Percentiles rank a stretch among this genome's conserved stretches.
Conservation (phyloP, 768 basidiomycete species). For the Tricholoma terreum region DNA sequence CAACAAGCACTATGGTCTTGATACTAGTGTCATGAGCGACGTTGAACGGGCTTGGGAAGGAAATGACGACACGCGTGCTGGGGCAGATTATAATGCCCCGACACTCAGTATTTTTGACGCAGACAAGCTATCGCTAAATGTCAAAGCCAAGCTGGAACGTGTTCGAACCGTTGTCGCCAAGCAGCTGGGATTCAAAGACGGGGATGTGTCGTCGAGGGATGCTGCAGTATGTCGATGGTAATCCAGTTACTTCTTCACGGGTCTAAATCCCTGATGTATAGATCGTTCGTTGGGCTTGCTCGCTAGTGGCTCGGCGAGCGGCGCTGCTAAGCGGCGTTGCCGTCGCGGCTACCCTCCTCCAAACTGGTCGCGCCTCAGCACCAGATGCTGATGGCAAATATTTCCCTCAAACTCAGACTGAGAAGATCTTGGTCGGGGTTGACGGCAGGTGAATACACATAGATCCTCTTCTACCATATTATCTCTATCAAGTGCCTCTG, state of each 20-base stretch:
- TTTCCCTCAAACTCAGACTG: slow-evolving; percentile 30
- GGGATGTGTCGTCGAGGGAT: slow-evolving; percentile 55
- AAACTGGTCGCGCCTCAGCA: slow-evolving; percentile 68
- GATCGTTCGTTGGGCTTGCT: slow-evolving; percentile 79
- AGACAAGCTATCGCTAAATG: slow-evolving; percentile 27
- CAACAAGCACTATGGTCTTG: slow-evolving; percentile 92
- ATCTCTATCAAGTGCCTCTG: not conserved
- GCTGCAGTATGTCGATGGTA: slow-evolving; percentile 43
- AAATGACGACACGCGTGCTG: slow-evolving; percentile 17
- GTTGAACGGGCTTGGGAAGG: slow-evolving; percentile 76
- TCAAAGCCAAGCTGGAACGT: slow-evolving; percentile 42
- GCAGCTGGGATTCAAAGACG: slow-evolving; percentile 54
- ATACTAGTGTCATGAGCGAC: slow-evolving; percentile 88
- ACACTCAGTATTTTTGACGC: slow-evolving; percentile 35
- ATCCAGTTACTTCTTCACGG: not conserved
- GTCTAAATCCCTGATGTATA: slow-evolving; percentile 30
- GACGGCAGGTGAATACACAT: slow-evolving; percentile 72
- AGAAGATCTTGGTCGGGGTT: slow-evolving; percentile 76
- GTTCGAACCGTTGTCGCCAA: slow-evolving; percentile 61
- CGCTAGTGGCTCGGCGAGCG: slow-evolving; percentile 77
- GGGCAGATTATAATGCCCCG: slow-evolving; percentile 31
- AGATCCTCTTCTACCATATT: not conserved
- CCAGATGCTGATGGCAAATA: slow-evolving; percentile 35
- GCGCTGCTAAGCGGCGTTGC: slow-evolving; percentile 83
- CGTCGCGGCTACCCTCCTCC: slow-evolving; percentile 79